These are phyloP conservation scores for Cytospora paraplurivora DNA, from an alignment of 2,329 filamentous ascomycete species.

Conservation along the genomic window DNA sequence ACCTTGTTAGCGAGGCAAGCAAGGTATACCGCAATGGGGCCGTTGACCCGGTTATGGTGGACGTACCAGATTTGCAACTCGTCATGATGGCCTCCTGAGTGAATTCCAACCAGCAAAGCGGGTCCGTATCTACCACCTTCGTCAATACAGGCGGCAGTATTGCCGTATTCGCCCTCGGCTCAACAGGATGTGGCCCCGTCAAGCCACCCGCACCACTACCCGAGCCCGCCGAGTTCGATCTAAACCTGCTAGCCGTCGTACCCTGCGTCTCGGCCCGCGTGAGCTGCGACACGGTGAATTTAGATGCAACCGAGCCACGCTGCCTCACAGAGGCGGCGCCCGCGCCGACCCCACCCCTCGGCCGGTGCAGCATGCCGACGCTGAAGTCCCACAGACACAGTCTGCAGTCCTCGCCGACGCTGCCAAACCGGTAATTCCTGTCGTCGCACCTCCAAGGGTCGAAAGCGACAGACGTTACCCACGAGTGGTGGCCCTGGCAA, in stretches of 20 bases:
- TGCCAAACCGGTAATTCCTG: constrained; percentile 92
- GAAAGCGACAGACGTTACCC: constrained; percentile 91
- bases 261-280: constrained; percentile 65
- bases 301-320: constrained; percentile 56
- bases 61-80: constrained; percentile 84
- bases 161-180: constrained; percentile 80
- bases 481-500: constrained; percentile 93
- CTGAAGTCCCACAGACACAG: constrained; percentile 96
- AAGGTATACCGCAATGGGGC: background rate
- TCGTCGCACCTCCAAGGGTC: constrained; percentile 98
- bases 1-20: constrained; percentile 10
- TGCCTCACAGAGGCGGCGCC: constrained; percentile 55
- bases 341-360: constrained; percentile 55
- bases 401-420: constrained; percentile 90
- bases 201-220: constrained; percentile 41
- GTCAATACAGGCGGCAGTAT: constrained; percentile 89
- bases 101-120: constrained; percentile 88
- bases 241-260: constrained; percentile 59
- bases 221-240: constrained; percentile 71
- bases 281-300: constrained; percentile 46
- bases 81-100: constrained; percentile 92
- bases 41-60: background rate
- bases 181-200: constrained; percentile 75
- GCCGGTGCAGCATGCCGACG: constrained; percentile 91
- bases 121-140: constrained; percentile 83